Evolutionary conservation across 441 rosid species (phyloP).

Genomic region (Gossypium aridum): DNA sequence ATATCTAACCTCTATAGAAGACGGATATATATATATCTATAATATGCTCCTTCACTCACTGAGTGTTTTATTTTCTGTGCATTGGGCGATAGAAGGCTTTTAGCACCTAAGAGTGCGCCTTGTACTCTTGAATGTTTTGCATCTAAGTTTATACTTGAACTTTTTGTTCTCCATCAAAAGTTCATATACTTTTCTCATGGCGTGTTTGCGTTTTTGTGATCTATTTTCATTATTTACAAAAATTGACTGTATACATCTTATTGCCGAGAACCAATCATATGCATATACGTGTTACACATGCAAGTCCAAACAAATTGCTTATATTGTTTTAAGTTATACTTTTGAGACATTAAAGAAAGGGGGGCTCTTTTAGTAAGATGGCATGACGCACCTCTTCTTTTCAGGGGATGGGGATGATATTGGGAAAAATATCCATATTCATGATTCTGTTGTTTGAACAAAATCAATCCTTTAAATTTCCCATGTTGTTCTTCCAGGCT

Average conservation of each 20-base stretch:
- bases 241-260: not conserved
- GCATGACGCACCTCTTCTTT: not conserved
- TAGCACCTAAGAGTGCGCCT: not conserved
- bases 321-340: not conserved
- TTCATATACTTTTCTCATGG: not conserved
- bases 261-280: not conserved
- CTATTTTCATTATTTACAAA: not conserved
- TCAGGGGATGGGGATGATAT: no score
- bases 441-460: not conserved
- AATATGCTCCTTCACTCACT: not conserved
- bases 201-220: not conserved
- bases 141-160: not conserved
- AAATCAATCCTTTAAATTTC: slow-evolving; percentile 1
- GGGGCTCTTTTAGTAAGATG: not conserved
- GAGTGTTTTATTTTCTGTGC: not conserved
- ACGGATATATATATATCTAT: not conserved
- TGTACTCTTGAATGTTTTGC: not conserved
- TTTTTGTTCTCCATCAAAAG: not conserved
- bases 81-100: not conserved
- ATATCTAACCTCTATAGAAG: not conserved
- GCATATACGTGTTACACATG: no score
- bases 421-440: not conserved
- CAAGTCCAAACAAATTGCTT: not conserved
- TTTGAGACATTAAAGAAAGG: not conserved
- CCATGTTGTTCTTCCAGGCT: not conserved